phyloP scores from a whole-genome alignment of 495 filamentous ascomycete species.

The Acidomyces sp. region DNA sequence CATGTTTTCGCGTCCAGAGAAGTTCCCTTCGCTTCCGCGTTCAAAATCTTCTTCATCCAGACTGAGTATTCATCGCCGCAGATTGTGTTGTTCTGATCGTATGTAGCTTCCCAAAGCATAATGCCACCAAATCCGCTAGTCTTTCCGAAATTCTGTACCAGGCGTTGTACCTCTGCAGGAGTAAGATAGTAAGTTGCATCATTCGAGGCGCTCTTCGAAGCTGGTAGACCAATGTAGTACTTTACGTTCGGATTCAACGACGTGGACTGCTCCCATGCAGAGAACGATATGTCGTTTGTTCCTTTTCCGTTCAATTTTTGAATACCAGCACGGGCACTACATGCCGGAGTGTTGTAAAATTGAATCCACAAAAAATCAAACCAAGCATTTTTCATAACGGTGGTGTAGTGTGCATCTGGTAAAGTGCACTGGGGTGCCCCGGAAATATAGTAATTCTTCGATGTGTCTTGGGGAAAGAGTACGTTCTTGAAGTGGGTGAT shows the following conservation, averaged over 20 bases:
- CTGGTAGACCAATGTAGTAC: constrained; percentile 32
- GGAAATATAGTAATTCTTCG: constrained; percentile 29
- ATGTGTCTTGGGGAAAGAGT: constrained; percentile 12
- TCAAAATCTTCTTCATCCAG: constrained; percentile 34
- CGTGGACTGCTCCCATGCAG: constrained; percentile 26
- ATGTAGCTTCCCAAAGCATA: constrained; percentile 60
- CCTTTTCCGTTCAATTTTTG: constrained; percentile 22
- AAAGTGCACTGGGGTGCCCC: constrained; percentile 31
- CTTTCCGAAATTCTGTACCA: constrained; percentile 41
- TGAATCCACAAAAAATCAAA: constrained; percentile 32
- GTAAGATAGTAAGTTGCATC: constrained; percentile 34
- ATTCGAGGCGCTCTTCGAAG: constrained; percentile 26
- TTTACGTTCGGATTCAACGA: constrained; percentile 30
- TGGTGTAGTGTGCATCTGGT: constrained; percentile 25
- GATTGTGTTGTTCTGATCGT: constrained; percentile 35
- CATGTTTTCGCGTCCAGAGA: background rate
- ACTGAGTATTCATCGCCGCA: constrained; percentile 33
- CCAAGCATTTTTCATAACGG: constrained; percentile 21
- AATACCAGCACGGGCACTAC: constrained; percentile 39
- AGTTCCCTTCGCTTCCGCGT: too few relatives aligned
- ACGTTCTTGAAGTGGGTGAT: constrained; percentile 23
- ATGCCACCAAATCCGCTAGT: constrained; percentile 49
- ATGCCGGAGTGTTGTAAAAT: constrained; percentile 35
- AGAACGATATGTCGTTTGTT: constrained; percentile 27
- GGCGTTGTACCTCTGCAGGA: constrained; percentile 33